Percentiles rank a stretch among this genome's conserved stretches.
These are phyloP conservation scores for Huntiella savannae DNA, from an alignment of 2,329 filamentous ascomycete species.

Conservation along the genomic window DNA sequence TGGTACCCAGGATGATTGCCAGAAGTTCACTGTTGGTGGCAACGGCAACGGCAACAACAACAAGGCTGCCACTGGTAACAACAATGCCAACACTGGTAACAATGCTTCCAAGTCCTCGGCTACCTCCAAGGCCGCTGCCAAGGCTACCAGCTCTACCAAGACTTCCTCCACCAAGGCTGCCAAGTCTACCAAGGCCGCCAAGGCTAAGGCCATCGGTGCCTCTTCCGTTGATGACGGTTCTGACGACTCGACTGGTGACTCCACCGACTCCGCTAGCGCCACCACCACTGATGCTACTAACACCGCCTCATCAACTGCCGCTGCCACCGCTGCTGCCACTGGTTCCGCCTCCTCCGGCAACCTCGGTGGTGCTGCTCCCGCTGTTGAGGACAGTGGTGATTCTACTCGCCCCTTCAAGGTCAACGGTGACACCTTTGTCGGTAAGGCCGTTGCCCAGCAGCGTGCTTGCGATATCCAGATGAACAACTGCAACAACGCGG, in stretches of 20 bases:
- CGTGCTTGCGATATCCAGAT: slow-evolving; percentile 45
- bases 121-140: slow-evolving; percentile 12
- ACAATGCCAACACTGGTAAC: slow-evolving; percentile 13
- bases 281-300: neutral
- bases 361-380: slow-evolving; percentile 23
- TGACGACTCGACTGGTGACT: slow-evolving; percentile 22
- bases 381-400: slow-evolving; percentile 28
- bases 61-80: slow-evolving; percentile 11
- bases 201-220: slow-evolving; percentile 10
- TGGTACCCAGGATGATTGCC: slow-evolving; percentile 46
- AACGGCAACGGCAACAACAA: slow-evolving; percentile 12
- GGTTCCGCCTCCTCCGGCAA: slow-evolving; percentile 13
- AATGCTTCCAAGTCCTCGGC: slow-evolving; percentile 10
- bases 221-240: slow-evolving; percentile 14
- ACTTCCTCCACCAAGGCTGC: slow-evolving; percentile 5
- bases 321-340: slow-evolving; percentile 9
- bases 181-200: slow-evolving; percentile 11
- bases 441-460: slow-evolving; percentile 34
- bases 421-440: slow-evolving; percentile 38
- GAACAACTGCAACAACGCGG: slow-evolving; percentile 37
- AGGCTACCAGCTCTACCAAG: slow-evolving; percentile 3
- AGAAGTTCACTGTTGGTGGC: slow-evolving; percentile 34
- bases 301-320: neutral
- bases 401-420: slow-evolving; percentile 33
- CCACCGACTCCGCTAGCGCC: neutral